phyloP scores from a whole-genome alignment of 306 rosid genomes.

The Prunus persica region DNA sequence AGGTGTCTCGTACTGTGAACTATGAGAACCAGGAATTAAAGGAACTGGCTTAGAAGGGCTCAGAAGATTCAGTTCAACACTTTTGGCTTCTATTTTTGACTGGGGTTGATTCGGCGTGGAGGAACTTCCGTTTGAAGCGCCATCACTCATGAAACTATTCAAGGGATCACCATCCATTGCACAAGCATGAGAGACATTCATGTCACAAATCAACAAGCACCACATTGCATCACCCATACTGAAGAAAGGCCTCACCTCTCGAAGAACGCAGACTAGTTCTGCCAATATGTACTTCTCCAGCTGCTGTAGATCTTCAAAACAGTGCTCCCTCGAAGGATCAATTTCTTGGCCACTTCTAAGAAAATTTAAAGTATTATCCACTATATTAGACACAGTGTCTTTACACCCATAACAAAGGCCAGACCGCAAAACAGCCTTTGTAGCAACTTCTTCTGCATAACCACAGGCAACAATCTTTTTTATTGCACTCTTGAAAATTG shows the following conservation, averaged over 20 bases:
- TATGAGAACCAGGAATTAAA: conserved; percentile 35
- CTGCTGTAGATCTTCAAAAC: conserved; percentile 75
- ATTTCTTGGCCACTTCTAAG: conserved; percentile 75
- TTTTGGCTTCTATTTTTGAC: conserved; percentile 46
- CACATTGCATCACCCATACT: conserved; percentile 97
- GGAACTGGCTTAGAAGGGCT: conserved; percentile 44
- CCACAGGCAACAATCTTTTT: conserved; percentile 67
- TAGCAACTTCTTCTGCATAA: conserved; percentile 71
- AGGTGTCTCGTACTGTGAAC: conserved; percentile 47
- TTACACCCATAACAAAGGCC: conserved; percentile 86
- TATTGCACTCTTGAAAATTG: conserved; percentile 72
- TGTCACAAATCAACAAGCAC: conserved; percentile 81
- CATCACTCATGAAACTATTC: conserved; percentile 40
- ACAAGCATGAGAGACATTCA: conserved; percentile 88
- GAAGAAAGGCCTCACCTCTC: conserved; percentile 80
- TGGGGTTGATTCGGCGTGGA: conserved; percentile 42
- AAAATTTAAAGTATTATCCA: conserved; percentile 64
- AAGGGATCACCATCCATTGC: conserved; percentile 64
- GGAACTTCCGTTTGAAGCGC: conserved; percentile 36
- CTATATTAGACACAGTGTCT: conserved; percentile 78
- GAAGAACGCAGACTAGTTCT: conserved; percentile 86
- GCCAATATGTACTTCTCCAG: conserved; percentile 83
- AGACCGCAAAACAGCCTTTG: conserved; percentile 69
- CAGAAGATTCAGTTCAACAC: conserved; percentile 50
- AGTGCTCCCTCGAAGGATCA: conserved; percentile 71